These are phyloP conservation scores for Gomphus sp. DNA, from an alignment of 1,284 basidiomycete genomes.

Conservation along the genomic window DNA sequence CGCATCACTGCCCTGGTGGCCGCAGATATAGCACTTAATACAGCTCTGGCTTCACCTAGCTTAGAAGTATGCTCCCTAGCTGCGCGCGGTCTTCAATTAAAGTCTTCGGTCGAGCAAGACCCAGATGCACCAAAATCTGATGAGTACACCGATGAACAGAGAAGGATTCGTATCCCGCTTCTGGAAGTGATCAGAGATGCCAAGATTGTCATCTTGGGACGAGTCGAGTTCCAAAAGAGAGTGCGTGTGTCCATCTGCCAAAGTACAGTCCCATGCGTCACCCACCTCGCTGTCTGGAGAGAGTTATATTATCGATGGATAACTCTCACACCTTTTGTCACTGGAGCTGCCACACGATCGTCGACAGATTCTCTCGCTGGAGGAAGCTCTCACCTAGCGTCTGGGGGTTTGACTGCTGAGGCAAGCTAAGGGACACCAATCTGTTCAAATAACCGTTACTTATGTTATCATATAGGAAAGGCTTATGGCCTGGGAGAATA, in stretches of 20 bases:
- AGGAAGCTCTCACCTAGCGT: background rate
- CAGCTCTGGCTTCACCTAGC: conserved; percentile 60
- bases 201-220: conserved; percentile 57
- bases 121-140: conserved; percentile 42
- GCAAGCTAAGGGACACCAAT: conserved; percentile 19
- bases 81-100: conserved; percentile 54
- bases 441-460: background rate
- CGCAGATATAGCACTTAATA: conserved; percentile 61
- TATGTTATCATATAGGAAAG: conserved; percentile 45
- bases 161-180: conserved; percentile 56
- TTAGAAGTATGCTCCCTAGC: conserved; percentile 56
- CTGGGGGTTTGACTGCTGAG: conserved; percentile 25
- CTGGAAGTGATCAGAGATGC: conserved; percentile 75
- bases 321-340: conserved; percentile 23
- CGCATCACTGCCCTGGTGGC: conserved; percentile 56
- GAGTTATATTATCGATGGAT: conserved; percentile 71
- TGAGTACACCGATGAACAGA: conserved; percentile 46
- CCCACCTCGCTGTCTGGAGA: conserved; percentile 71
- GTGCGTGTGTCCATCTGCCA: conserved; percentile 63
- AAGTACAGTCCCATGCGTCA: conserved; percentile 51
- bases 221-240: conserved; percentile 73
- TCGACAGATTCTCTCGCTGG: background rate
- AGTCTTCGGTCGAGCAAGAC: conserved; percentile 57
- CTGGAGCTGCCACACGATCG: background rate
- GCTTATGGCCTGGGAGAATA: conserved; percentile 80